Evolutionary conservation across 352 stramenopile genomes (phyloP).

Genomic region (Phytophthora pini): DNA sequence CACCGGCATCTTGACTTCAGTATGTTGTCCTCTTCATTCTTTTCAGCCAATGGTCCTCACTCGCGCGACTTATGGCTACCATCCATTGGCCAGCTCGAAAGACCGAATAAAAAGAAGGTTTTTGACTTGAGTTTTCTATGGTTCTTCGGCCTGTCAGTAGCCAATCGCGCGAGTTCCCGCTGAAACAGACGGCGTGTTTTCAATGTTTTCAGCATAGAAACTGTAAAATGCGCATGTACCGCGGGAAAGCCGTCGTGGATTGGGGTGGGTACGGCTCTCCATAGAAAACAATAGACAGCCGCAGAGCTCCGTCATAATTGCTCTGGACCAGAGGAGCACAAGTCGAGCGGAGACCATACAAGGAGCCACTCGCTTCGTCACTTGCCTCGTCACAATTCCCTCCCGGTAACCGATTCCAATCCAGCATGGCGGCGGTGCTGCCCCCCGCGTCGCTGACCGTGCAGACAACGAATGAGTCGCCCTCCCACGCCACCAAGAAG

Average conservation of each 20-base stretch:
- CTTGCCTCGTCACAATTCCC: conserved; percentile 23
- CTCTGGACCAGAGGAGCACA: conserved; percentile 18
- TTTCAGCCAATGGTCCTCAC: background rate
- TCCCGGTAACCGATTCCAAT: background rate
- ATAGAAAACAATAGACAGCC: conserved; percentile 33
- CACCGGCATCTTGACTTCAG: conserved; percentile 9
- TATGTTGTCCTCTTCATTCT: conserved; percentile 3
- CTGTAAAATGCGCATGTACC: conserved; percentile 20
- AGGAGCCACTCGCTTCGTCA: conserved; percentile 10
- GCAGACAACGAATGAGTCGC: conserved; percentile 17
- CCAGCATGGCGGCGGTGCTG: conserved; percentile 38
- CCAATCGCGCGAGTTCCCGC: conserved; percentile 17
- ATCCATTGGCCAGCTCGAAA: conserved; percentile 6
- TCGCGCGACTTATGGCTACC: background rate
- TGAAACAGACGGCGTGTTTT: conserved; percentile 16
- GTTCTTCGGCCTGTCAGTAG: background rate
- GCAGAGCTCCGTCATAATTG: conserved; percentile 5
- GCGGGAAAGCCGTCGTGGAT: conserved; percentile 16
- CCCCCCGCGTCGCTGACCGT: conserved; percentile 21
- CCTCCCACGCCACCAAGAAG: conserved; percentile 29
- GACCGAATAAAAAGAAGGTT: conserved; percentile 9
- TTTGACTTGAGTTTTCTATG: conserved; percentile 15
- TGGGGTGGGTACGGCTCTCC: conserved; percentile 12
- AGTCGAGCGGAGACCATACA: conserved; percentile 23
- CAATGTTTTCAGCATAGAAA: conserved; percentile 18